Percentiles rank a stretch among this genome's conserved stretches.
These are phyloP conservation scores for Phyllosticta capitalensis DNA, from an alignment of 2,329 filamentous ascomycete species.

Conservation along the genomic window DNA sequence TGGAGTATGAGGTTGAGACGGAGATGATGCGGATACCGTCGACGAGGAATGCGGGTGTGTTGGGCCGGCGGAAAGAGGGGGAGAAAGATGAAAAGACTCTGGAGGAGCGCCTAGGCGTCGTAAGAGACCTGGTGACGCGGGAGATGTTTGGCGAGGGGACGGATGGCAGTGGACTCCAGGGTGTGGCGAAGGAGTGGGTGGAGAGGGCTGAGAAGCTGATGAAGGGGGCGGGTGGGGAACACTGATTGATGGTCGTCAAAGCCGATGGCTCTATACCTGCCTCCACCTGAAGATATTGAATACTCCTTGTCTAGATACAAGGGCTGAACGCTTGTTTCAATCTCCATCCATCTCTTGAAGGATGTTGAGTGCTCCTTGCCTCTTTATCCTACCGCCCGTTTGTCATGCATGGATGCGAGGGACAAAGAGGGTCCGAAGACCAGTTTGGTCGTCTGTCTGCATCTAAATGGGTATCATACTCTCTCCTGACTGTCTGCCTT, in stretches of 20 bases:
- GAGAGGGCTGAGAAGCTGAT: constrained; percentile 40
- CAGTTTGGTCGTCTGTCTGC: no score
- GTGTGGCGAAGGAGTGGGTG: constrained; percentile 42
- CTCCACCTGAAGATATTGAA: no score
- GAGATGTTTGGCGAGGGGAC: constrained; percentile 26
- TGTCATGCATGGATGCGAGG: no score
- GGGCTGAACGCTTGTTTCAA: no score
- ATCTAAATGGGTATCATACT: no score
- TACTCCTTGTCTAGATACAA: no score
- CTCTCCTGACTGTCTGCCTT: no score
- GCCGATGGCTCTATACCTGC: no score
- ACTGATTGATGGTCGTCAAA: constrained; percentile 21
- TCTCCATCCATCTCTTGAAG: no score
- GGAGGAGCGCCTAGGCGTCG: constrained; percentile 49
- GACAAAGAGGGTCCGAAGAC: no score
- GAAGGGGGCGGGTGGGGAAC: constrained; percentile 35
- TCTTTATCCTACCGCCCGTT: no score
- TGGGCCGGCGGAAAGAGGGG: constrained; percentile 51
- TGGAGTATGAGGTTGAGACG: constrained; percentile 68
- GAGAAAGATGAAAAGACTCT: constrained; percentile 41
- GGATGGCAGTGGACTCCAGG: constrained; percentile 32
- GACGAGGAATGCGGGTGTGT: constrained; percentile 73
- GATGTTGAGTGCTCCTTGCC: no score
- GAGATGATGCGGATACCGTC: constrained; percentile 88
- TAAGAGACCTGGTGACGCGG: constrained; percentile 51